These are phyloP conservation scores for Wilcoxina mikolae DNA, from an alignment of 495 filamentous ascomycete genomes.

Conservation along the genomic window DNA sequence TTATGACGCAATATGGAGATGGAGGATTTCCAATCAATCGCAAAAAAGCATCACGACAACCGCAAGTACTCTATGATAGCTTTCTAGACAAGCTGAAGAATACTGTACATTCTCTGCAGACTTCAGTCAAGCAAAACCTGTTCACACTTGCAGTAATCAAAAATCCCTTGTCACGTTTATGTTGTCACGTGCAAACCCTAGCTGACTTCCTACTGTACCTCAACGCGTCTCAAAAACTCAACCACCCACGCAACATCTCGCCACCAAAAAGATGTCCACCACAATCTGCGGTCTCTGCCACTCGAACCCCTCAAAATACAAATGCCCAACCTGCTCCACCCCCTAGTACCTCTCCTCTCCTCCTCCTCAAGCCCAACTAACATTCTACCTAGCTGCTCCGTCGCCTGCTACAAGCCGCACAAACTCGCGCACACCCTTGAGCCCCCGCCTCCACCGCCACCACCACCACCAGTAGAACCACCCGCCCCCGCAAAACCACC, in stretches of 20 bases:
- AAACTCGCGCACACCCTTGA: conserved; percentile 15
- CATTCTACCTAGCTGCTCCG: conserved; percentile 18
- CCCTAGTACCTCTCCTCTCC: conserved; percentile 19
- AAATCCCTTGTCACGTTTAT: background rate
- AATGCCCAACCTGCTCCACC: conserved; percentile 23
- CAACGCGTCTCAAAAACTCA: background rate
- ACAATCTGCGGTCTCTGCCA: conserved; percentile 21
- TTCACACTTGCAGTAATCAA: background rate
- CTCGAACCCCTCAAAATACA: conserved; percentile 20
- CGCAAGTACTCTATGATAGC: background rate
- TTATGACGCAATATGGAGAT: too few relatives aligned
- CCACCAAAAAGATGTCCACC: background rate
- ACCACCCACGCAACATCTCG: background rate
- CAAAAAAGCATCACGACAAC: too few relatives aligned
- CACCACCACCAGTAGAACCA: background rate
- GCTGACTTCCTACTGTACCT: background rate
- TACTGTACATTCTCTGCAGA: background rate
- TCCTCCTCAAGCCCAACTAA: background rate
- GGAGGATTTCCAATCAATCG: too few relatives aligned
- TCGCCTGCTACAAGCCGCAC: conserved; percentile 24
- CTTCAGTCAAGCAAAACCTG: background rate
- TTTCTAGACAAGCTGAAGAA: background rate
- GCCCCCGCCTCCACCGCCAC: background rate
- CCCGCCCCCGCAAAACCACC: background rate
- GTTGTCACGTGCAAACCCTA: background rate